Evolutionary conservation across 192 early-diverging fungal species (phyloP).

Genomic region (Coemansia javaensis): DNA sequence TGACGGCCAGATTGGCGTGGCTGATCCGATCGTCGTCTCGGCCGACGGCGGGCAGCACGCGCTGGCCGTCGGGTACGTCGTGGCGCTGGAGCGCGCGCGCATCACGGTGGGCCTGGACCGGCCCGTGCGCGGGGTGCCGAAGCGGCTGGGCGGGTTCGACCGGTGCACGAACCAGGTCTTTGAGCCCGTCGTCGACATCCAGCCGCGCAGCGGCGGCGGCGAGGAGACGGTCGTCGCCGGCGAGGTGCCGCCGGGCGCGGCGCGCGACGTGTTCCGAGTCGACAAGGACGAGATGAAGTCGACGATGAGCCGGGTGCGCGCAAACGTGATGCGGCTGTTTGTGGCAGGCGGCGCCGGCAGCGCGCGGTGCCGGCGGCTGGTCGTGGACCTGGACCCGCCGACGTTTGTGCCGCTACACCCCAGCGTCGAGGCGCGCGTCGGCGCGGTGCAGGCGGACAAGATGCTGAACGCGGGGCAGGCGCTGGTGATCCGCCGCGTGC

Average conservation of each 20-base stretch:
- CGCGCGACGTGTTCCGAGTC: constrained; percentile 54
- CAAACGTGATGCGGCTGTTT: constrained; percentile 76
- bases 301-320: constrained; percentile 63
- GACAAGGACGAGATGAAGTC: constrained; percentile 79
- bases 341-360: constrained; percentile 45
- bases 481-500: constrained; percentile 63
- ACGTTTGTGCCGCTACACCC: constrained; percentile 45
- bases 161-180: constrained; percentile 53
- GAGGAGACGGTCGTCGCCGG: constrained; percentile 22
- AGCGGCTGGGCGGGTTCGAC: constrained; percentile 55
- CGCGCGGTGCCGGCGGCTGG: constrained; percentile 55
- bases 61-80: constrained; percentile 71
- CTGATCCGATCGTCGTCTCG: constrained; percentile 81
- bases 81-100: constrained; percentile 43
- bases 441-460: constrained; percentile 12
- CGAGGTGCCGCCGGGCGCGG: constrained; percentile 31
- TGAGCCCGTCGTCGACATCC: constrained; percentile 39
- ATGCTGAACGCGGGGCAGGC: constrained; percentile 71
- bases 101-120: constrained; percentile 60
- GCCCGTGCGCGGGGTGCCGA: constrained; percentile 62
- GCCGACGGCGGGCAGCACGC: constrained; percentile 67
- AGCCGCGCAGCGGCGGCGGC: constrained; percentile 3
- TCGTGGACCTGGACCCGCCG: constrained; percentile 79
- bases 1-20: constrained; percentile 46
- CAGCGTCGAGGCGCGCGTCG: constrained; percentile 12